A percentile compares a stretch with the other conserved stretches of the same genome.
These are phyloP conservation scores for Entomortierella beljakovae DNA, from an alignment of 192 early-diverging fungal species.

Conservation along the genomic window DNA sequence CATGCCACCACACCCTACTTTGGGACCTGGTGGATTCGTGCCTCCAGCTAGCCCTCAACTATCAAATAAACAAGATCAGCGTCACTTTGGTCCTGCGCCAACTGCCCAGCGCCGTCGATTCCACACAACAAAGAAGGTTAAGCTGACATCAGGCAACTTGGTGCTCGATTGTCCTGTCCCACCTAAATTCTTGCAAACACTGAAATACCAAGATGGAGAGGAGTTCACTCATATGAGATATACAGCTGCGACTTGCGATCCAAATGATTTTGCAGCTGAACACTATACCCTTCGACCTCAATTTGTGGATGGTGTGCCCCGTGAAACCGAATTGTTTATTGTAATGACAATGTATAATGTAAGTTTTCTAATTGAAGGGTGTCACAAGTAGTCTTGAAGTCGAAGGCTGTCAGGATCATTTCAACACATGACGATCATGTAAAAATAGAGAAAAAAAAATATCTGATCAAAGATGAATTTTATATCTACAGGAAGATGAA, in stretches of 20 bases:
- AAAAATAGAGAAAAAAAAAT: neutral
- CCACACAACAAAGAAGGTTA: constrained; percentile 40
- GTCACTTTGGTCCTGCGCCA: constrained; percentile 2
- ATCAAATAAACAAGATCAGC: neutral
- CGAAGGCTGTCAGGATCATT: too few species aligned
- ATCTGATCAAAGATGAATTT: neutral
- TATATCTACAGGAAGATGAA: constrained; percentile 74
- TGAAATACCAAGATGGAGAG: constrained; percentile 1
- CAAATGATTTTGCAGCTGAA: constrained; percentile 68
- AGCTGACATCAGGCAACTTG: constrained; percentile 73
- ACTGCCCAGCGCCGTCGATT: constrained; percentile 3
- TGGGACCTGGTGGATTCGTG: constrained; percentile 2
- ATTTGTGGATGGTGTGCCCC: constrained; percentile 47
- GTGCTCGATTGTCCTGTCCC: constrained; percentile 78
- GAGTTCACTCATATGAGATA: constrained; percentile 84
- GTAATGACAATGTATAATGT: constrained; percentile 73
- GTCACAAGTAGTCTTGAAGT: too few species aligned
- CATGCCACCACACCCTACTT: neutral
- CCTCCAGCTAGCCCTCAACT: neutral
- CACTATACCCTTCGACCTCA: constrained; percentile 69
- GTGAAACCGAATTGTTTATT: constrained; percentile 74
- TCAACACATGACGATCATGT: too few species aligned
- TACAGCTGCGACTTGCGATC: constrained; percentile 77
- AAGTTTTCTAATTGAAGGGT: too few species aligned
- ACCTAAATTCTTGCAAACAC: constrained; percentile 63